phyloP scores from a whole-genome alignment of 345 rosid genomes.

The Pugionium cornutum region DNA sequence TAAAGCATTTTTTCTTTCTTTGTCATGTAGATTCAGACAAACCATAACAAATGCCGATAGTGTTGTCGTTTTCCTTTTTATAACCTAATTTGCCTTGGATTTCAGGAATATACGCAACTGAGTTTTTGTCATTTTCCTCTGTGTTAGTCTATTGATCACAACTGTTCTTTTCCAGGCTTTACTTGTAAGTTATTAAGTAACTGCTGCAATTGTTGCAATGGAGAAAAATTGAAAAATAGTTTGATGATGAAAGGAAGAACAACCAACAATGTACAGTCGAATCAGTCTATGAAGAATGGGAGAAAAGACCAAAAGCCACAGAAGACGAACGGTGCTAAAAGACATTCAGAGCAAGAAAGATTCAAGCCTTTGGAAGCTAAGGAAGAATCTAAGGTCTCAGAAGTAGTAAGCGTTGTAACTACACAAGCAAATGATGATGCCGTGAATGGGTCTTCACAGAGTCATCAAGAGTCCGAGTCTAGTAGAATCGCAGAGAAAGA shows the following conservation, averaged over 20 bases:
- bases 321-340: conserved; percentile 44
- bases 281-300: conserved; percentile 49
- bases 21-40: conserved; percentile 11
- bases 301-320: conserved; percentile 51
- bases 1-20: neutral
- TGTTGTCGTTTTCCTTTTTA: conserved; percentile 28
- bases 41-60: conserved; percentile 18
- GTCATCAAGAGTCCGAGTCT: conserved; percentile 55
- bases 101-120: conserved; percentile 30
- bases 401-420: conserved; percentile 41
- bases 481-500: conserved; percentile 47
- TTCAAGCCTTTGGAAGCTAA: conserved; percentile 45
- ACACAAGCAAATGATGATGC: conserved; percentile 49
- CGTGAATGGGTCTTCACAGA: conserved; percentile 37
- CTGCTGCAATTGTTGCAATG: conserved; percentile 29
- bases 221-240: conserved; percentile 36
- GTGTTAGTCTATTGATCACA: conserved; percentile 12
- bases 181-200: conserved; percentile 25
- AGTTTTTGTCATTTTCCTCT: conserved; percentile 29
- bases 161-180: neutral
- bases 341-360: conserved; percentile 45
- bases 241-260: conserved; percentile 54
- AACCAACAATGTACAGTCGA: conserved; percentile 47
- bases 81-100: conserved; percentile 16
- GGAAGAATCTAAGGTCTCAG: conserved; percentile 38